These are phyloP conservation scores for Termitomyces sp. DNA, from an alignment of 768 basidiomycete genomes.

Conservation along the genomic window DNA sequence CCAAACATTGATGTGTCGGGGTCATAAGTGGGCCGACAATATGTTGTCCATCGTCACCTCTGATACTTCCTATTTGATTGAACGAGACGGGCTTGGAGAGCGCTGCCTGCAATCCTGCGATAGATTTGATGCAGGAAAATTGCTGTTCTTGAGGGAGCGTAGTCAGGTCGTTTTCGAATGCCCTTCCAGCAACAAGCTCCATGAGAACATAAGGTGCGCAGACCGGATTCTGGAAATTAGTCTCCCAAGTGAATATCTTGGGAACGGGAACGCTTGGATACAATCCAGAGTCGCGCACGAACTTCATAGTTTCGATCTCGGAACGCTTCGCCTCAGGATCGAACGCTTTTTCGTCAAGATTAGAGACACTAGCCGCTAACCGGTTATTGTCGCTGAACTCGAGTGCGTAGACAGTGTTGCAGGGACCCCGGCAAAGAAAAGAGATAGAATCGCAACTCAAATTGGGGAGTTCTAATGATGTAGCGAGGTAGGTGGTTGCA, in stretches of 20 bases:
- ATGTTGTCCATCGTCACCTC: not conserved
- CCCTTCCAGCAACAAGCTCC: not conserved
- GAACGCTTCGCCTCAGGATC: not conserved
- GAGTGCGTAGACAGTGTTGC: not conserved
- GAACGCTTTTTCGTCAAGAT: not conserved
- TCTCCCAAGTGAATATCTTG: not conserved
- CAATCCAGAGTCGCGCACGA: not conserved
- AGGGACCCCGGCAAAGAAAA: not conserved
- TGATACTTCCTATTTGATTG: not conserved
- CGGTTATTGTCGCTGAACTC: not conserved
- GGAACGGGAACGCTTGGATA: not conserved
- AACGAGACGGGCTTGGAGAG: not conserved
- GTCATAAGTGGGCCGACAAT: not conserved
- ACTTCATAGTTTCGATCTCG: not conserved
- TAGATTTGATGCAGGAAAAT: not conserved
- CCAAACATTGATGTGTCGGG: not conserved
- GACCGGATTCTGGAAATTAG: not conserved
- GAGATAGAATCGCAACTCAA: not conserved
- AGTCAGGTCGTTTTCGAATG: not conserved
- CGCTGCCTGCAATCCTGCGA: not conserved
- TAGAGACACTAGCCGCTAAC: not conserved
- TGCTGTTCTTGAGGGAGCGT: not conserved
- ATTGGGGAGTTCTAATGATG: not conserved
- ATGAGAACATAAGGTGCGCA: not conserved
- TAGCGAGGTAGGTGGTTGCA: not conserved